Evolutionary conservation across 2,329 filamentous ascomycete genomes (phyloP), one percentile per base, ranked within the genome.

Genomic region (Aureobasidium sp.): DNA sequence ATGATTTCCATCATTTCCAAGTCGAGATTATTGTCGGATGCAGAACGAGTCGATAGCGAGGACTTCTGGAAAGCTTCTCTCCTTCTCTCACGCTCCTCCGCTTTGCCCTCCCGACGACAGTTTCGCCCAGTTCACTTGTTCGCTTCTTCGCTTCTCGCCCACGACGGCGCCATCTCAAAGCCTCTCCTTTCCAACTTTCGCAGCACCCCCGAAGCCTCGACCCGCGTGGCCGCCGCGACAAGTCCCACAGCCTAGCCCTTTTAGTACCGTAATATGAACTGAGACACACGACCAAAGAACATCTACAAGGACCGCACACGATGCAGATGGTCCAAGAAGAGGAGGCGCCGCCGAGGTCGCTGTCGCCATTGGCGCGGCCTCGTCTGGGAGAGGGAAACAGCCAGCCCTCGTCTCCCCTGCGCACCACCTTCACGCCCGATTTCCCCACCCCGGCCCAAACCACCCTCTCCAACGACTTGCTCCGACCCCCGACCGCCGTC

Each of bases 291-390:
- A 35, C 15, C 9, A 13, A n/a, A 15, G 9, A 53, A 27, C 7
- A 15, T 19, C 15, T 13, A 53, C 17, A 40, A 27, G 7, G 11
- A 19, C 3, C 43, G 15, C 27, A 15, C 54, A 59, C 31, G 55
- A 59, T 59, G 55, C 29, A 59, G 45, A 59, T 59, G 55, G 55
- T 59, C 35, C 45, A 45, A 50, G 55, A 59, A 59, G 55, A 59
- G 35, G 33, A 40, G 35, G 19, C 55, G 33, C 59, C 59, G 33
- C 50, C 50, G 9, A 23, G 42, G 33, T 61, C 49, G 31, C 15
- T 47, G 50, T 61, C 59, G 31, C 59, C 59, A n/a, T 15, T 47
- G 2, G 21, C 23, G 25, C 46, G 46, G 10, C 19, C 59, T 31
- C 55, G 55, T n/a, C 21, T 59, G 17, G 43, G 45, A 40, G 55